Percentiles rank a stretch among this genome's conserved stretches.
These are phyloP conservation scores for Ganoderma multipileum DNA, from an alignment of 1,284 basidiomycete genomes.

Conservation along the genomic window DNA sequence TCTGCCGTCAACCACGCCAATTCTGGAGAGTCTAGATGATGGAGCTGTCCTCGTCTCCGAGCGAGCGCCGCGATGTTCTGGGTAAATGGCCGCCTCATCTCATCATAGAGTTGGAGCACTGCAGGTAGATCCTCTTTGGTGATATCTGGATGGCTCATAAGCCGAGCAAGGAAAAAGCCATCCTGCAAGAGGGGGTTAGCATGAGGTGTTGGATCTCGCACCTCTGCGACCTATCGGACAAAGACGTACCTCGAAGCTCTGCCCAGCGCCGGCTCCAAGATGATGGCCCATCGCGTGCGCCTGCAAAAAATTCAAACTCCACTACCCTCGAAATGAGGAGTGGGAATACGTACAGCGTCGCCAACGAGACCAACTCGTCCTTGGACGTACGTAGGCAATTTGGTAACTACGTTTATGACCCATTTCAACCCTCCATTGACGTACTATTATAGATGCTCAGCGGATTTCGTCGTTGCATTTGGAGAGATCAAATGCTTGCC, in stretches of 20 bases:
- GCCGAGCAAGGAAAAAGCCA: conserved; percentile 12
- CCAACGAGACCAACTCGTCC: conserved; percentile 37
- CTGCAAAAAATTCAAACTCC: not conserved
- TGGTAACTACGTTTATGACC: conserved; percentile 35
- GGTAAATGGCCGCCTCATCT: conserved; percentile 14
- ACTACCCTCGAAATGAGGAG: not conserved
- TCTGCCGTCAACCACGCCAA: conserved; percentile 10
- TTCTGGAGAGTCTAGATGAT: conserved; percentile 13
- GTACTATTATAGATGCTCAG: conserved; percentile 39
- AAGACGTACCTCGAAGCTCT: conserved; percentile 43
- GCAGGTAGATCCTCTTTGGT: not conserved
- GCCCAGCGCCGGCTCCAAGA: conserved; percentile 46
- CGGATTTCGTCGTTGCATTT: conserved; percentile 18
- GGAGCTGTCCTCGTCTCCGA: conserved; percentile 13
- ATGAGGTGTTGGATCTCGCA: not conserved
- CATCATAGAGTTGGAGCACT: conserved; percentile 18
- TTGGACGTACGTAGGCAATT: conserved; percentile 34
- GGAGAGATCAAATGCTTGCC: not conserved
- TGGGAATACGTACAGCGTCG: conserved; percentile 38
- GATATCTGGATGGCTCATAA: conserved; percentile 13
- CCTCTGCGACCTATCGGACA: not conserved
- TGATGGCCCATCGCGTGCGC: conserved; percentile 39
- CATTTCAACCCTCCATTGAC: conserved; percentile 28
- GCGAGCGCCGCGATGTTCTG: conserved; percentile 15
- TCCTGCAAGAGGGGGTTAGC: conserved; percentile 2